Evolutionary conservation across 2,329 filamentous ascomycete genomes (phyloP).

Genomic region (Fusarium mundagurra): DNA sequence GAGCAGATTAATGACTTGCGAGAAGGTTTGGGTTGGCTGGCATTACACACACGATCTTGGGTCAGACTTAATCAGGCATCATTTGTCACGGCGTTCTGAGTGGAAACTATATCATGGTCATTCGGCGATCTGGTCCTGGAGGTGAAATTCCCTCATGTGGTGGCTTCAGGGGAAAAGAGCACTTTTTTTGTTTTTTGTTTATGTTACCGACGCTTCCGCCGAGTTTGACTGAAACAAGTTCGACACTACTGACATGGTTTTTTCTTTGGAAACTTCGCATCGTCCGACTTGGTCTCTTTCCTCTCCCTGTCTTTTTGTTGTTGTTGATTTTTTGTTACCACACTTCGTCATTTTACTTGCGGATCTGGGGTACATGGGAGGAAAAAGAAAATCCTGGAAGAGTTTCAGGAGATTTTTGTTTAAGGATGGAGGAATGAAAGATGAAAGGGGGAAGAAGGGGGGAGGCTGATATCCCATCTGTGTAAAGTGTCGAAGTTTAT

Average conservation of each 20-base stretch:
- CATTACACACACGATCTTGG: slow-evolving; percentile 44
- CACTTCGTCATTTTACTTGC: slow-evolving; percentile 27
- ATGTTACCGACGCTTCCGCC: slow-evolving; percentile 32
- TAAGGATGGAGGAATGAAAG: slow-evolving; percentile 31
- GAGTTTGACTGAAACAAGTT: slow-evolving; percentile 26
- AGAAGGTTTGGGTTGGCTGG: slow-evolving; percentile 39
- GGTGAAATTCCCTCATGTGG: slow-evolving; percentile 43
- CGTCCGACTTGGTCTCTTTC: slow-evolving; percentile 25
- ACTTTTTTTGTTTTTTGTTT: slow-evolving; percentile 38
- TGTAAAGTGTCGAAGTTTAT: slow-evolving; percentile 37
- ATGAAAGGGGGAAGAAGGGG: not conserved
- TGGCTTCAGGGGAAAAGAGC: slow-evolving; percentile 49
- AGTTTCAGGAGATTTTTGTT: slow-evolving; percentile 18
- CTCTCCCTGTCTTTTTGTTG: slow-evolving; percentile 29
- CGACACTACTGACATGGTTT: slow-evolving; percentile 24
- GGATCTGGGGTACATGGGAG: slow-evolving; percentile 18
- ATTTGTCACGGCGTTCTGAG: slow-evolving; percentile 52
- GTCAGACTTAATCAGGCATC: slow-evolving; percentile 53
- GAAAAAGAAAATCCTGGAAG: slow-evolving; percentile 14
- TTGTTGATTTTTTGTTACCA: slow-evolving; percentile 3
- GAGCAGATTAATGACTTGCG: slow-evolving; percentile 58
- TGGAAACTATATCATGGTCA: slow-evolving; percentile 54
- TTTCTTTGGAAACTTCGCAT: slow-evolving; percentile 21
- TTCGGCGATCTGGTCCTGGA: slow-evolving; percentile 50
- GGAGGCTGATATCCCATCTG: slow-evolving; percentile 17